Base-by-base conservation (phyloP, 345 rosid species). In the Moringa oleifera region DNA sequence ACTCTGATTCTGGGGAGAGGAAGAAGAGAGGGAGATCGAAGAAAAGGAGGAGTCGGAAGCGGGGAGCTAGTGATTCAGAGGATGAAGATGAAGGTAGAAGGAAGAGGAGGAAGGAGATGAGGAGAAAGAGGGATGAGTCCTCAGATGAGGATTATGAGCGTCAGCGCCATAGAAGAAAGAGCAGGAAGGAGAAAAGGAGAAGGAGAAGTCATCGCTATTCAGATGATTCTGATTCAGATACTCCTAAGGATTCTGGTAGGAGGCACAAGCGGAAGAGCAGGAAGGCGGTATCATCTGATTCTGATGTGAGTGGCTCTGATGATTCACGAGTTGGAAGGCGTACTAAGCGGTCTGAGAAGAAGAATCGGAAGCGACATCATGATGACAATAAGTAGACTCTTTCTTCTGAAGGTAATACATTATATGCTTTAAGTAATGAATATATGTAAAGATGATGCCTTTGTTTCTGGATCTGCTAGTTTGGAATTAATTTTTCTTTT, bases 1-100 rank as follows among this genome's bases (percentile, higher is more conserved):
- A 80, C 67, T 68, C 78, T 19, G 90, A 83, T 73, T 60, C 70
- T 3, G 90, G 69, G 21, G 81, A 68, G 69, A 79, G 81, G 78
- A 86, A 68, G 79, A 88, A 84, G 68, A 87, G 93, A 54, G 83
- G 90, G 59, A 83, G 96, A 79, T 85, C 85, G 1, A 88, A 81
- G 90, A 89, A 87, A 74, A 75, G 90, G 75, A 79, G 74, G 66
- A 82, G 73, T 63, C 72, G 77, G 80, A 85, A 78, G 73, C 85
- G 89, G 66, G 75, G 69, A 25, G 28, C 33, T 25, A 74, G 80
- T 59, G 80, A 82, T 64, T 85, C 94, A 19, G 95, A 86, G 57
- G 83, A 84, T 13, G 92, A 81, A 25, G 79, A 79, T 68, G 81
- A 79, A 22, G 68, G 63, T 20, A 68, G 63, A 70, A 77, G 79